Percentiles rank a stretch among this genome's conserved stretches.
Evolutionary conservation across 2,329 filamentous ascomycete genomes (phyloP).

Genomic region (Diaporthe helianthi): DNA sequence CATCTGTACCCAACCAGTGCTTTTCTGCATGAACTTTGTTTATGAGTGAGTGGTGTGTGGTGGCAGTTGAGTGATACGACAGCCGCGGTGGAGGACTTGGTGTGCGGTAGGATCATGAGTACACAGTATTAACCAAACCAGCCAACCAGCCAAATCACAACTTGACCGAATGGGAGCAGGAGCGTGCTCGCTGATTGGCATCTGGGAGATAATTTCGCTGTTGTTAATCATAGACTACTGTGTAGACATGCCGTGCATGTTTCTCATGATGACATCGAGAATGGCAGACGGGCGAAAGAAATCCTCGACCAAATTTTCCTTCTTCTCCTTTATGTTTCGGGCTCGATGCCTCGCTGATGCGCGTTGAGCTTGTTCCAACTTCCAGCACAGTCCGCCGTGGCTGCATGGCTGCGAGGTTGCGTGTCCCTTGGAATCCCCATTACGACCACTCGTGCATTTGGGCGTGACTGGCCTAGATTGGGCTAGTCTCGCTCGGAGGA

Average conservation of each 20-base stretch:
- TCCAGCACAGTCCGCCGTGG: background rate
- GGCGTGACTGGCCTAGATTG: background rate
- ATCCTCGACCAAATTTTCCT: background rate
- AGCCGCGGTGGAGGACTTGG: background rate
- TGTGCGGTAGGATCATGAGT: slow-evolving; percentile 1
- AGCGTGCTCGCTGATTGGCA: background rate
- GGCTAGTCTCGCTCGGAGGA: slow-evolving; percentile 5
- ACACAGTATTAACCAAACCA: too few relatives aligned
- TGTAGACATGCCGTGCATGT: background rate
- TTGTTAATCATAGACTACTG: background rate
- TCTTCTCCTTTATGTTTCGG: background rate
- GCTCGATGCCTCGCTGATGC: background rate
- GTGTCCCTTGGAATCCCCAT: slow-evolving; percentile 8
- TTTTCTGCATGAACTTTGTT: slow-evolving; percentile 11
- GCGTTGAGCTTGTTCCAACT: slow-evolving; percentile 3
- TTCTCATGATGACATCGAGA: slow-evolving; percentile 6
- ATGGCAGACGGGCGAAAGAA: background rate
- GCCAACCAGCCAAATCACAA: too few relatives aligned
- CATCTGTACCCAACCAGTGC: background rate
- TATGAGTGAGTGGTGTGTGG: slow-evolving; percentile 12
- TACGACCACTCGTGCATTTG: slow-evolving; percentile 5
- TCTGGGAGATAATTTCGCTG: background rate
- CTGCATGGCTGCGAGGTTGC: slow-evolving; percentile 12
- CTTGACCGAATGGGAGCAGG: background rate
- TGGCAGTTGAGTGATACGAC: slow-evolving; percentile 14